Conservation (phyloP, 768 basidiomycete species). For the Termitomyces sp. region DNA sequence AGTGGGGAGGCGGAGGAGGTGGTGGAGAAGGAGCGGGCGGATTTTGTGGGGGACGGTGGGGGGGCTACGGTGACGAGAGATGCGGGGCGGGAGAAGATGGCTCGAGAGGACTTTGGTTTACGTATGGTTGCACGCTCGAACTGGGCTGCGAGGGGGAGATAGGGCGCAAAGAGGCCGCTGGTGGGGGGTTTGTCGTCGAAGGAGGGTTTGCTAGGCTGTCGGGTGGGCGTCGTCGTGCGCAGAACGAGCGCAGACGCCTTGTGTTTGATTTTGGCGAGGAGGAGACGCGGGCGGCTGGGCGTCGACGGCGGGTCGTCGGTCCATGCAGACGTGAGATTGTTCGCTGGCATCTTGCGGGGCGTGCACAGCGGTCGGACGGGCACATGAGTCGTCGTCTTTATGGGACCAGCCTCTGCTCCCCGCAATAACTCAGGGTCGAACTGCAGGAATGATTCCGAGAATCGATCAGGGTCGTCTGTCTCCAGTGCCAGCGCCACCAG, state of each 20-base stretch:
- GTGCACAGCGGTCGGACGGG: too few species aligned
- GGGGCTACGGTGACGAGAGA: conserved; percentile 15
- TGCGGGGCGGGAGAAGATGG: conserved; percentile 18
- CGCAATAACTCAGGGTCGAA: conserved; percentile 15
- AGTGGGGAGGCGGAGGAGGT: conserved; percentile 8
- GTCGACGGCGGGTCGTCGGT: conserved; percentile 3
- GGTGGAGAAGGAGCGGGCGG: conserved; percentile 7
- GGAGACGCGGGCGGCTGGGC: conserved; percentile 3
- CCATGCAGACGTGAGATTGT: background rate
- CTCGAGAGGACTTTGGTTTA: conserved; percentile 2
- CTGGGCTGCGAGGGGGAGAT: conserved; percentile 16
- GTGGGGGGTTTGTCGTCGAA: too few species aligned
- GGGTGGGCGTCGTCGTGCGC: background rate
- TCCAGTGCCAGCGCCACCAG: conserved; percentile 22
- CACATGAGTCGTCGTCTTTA: background rate
- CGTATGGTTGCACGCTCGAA: conserved; percentile 13
- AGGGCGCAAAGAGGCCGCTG: conserved; percentile 16
- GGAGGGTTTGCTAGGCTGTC: too few species aligned
- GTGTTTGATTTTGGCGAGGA: conserved; percentile 20
- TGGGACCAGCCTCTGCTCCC: too few species aligned
- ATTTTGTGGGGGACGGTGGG: conserved; percentile 9
- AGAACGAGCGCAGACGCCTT: conserved; percentile 20
- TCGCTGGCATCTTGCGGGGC: too few species aligned
- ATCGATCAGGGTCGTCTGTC: conserved; percentile 14
- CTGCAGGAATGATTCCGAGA: conserved; percentile 20